These are phyloP conservation scores for Tulasnella sp. DNA, from an alignment of 768 basidiomycete genomes.

Conservation along the genomic window DNA sequence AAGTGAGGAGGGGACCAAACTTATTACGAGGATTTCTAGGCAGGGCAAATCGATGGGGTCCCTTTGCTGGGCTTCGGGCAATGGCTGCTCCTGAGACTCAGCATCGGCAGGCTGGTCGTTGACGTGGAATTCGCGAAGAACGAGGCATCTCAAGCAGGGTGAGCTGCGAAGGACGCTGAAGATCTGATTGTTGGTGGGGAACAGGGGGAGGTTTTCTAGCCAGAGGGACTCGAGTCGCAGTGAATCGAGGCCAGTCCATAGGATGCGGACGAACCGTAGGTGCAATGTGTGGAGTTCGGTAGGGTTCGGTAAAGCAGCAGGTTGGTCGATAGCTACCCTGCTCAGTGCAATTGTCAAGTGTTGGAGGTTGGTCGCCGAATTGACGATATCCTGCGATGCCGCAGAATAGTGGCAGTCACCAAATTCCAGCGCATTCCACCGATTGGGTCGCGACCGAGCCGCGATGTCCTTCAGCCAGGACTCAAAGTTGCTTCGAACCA, in stretches of 20 bases:
- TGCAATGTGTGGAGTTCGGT: not conserved
- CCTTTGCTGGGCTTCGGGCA: not conserved
- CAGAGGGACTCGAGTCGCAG: not conserved
- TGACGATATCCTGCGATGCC: not conserved
- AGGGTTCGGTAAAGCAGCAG: not conserved
- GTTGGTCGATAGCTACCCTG: not conserved
- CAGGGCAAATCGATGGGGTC: not conserved
- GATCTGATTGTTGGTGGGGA: not conserved
- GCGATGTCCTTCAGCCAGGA: not conserved
- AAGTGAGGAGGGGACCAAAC: not conserved
- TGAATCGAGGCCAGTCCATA: not conserved
- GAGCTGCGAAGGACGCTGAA: not conserved
- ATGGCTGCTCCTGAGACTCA: not conserved
- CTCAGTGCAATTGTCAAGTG: not conserved
- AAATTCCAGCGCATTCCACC: not conserved
- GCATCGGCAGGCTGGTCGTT: not conserved
- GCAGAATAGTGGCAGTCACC: not conserved
- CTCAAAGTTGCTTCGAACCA: not conserved
- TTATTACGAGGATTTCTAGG: not conserved
- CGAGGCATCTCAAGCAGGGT: not conserved
- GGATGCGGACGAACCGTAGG: not conserved
- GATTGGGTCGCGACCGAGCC: not conserved
- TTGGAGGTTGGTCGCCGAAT: not conserved
- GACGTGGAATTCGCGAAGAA: not conserved
- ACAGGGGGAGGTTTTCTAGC: not conserved